phyloP scores from a whole-genome alignment of 2,329 filamentous ascomycete species.

The Aspergillus jensenii region DNA sequence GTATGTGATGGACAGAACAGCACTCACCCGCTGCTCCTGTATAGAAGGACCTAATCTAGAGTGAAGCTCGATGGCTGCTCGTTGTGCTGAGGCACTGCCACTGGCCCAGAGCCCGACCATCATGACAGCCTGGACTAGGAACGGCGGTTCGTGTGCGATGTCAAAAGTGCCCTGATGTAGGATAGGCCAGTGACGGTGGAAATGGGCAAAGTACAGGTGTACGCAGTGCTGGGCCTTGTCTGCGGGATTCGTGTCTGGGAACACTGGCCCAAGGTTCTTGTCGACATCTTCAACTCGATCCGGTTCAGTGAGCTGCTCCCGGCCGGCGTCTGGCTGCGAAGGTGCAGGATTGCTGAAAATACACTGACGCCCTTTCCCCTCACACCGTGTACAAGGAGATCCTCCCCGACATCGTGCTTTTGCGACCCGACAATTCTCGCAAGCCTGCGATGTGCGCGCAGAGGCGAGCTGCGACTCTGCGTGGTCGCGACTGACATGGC shows the following conservation, averaged over 20 bases:
- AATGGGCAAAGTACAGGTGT: conserved; percentile 24
- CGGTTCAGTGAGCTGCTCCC: not conserved
- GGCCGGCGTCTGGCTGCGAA: not conserved
- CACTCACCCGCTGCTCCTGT: conserved; percentile 19
- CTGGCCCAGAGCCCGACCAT: conserved; percentile 26
- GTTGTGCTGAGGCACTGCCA: conserved; percentile 10
- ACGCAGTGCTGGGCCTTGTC: conserved; percentile 7
- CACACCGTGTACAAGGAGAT: conserved; percentile 6
- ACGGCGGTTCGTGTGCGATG: conserved; percentile 14
- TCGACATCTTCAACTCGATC: not conserved
- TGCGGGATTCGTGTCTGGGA: not conserved
- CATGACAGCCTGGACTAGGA: conserved; percentile 24
- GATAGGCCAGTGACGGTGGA: conserved; percentile 28
- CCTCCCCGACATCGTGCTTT: conserved; percentile 14
- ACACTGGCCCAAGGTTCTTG: not conserved
- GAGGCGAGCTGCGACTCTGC: not conserved
- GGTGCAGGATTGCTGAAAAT: not conserved
- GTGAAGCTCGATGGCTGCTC: conserved; percentile 22
- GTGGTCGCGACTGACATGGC: conserved; percentile 21
- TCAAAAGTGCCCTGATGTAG: conserved; percentile 22
- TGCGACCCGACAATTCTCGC: conserved; percentile 12
- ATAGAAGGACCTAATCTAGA: conserved; percentile 16
- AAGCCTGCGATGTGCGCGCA: conserved; percentile 15
- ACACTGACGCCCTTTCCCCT: not conserved
- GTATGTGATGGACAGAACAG: not conserved